Evolutionary conservation across 2,329 filamentous ascomycete genomes (phyloP).

Genomic region (Colletotrichum sp.): DNA sequence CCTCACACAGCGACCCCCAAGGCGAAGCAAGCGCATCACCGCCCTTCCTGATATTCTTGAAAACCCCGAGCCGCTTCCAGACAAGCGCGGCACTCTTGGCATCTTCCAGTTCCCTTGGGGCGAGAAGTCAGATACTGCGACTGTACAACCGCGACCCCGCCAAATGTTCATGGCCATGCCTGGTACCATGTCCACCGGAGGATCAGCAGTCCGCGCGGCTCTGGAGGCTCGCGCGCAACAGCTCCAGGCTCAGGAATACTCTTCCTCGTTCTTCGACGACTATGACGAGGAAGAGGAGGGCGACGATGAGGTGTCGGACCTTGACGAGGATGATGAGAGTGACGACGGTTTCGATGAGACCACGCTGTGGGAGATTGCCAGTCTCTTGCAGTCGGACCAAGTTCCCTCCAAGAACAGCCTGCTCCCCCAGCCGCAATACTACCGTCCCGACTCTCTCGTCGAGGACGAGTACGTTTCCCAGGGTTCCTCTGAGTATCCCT

Average conservation of each 20-base stretch:
- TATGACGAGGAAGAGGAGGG: conserved; percentile 58
- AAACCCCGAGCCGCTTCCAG: conserved; percentile 62
- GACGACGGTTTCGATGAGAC: conserved; percentile 65
- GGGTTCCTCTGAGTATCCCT: conserved; percentile 26
- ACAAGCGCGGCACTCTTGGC: conserved; percentile 64
- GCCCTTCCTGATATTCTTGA: conserved; percentile 68
- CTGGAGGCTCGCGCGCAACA: conserved; percentile 39
- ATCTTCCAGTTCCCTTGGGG: conserved; percentile 73
- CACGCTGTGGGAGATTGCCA: conserved; percentile 69
- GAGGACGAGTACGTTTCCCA: conserved; percentile 37
- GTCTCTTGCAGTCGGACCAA: conserved; percentile 56
- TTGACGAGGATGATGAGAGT: conserved; percentile 39
- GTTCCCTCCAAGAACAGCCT: conserved; percentile 59
- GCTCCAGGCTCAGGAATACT: conserved; percentile 44
- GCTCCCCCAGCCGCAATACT: conserved; percentile 37
- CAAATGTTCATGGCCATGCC: conserved; percentile 52
- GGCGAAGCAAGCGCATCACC: conserved; percentile 62
- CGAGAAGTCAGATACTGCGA: conserved; percentile 63
- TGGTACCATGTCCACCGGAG: conserved; percentile 54
- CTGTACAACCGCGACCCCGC: conserved; percentile 40
- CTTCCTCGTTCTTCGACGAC: conserved; percentile 64
- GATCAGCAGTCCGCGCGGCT: conserved; percentile 28
- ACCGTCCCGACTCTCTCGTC: conserved; percentile 16
- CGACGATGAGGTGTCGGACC: conserved; percentile 38
- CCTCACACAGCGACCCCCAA: conserved; percentile 56